Percentiles rank a stretch among this genome's conserved stretches.
Evolutionary conservation across 495 filamentous ascomycete genomes (phyloP).

Genomic region (Penicillium subrubescens): DNA sequence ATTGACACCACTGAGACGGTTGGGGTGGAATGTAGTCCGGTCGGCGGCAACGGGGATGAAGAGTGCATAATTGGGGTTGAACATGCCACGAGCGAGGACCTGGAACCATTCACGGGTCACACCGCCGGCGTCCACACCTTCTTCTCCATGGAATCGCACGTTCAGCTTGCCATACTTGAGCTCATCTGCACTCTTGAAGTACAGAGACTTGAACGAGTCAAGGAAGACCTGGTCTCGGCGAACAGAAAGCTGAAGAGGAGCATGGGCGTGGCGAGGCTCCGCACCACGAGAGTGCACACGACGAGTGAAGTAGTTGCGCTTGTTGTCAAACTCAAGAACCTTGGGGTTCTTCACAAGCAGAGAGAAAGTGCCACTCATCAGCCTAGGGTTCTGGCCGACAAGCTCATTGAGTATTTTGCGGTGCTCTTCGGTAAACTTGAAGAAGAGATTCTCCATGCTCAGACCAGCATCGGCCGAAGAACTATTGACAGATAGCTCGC

Average conservation of each 20-base stretch:
- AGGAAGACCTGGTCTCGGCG: constrained; percentile 96
- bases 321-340: constrained; percentile 98
- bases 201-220: constrained; percentile 94
- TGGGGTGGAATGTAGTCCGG: constrained; percentile 97
- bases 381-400: constrained; percentile 91
- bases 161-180: constrained; percentile 98
- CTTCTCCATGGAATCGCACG: constrained; percentile 95
- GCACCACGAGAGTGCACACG: constrained; percentile 77
- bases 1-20: constrained; percentile 89
- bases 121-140: constrained; percentile 96
- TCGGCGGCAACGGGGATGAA: constrained; percentile 98
- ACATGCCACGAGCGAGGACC: constrained; percentile 96
- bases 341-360: constrained; percentile 97
- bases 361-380: constrained; percentile 98
- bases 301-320: constrained; percentile 98
- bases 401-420: constrained; percentile 98
- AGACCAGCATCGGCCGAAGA: constrained; percentile 69
- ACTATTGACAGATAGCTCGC: constrained; percentile 73
- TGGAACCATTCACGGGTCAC: constrained; percentile 99
- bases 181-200: constrained; percentile 92
- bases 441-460: constrained; percentile 89
- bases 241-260: constrained; percentile 83
- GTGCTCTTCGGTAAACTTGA: constrained; percentile 97
- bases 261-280: constrained; percentile 65
- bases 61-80: constrained; percentile 95